Conservation (phyloP, 176 grass and related monocot genomes). For the Zoysia pacifica region DNA sequence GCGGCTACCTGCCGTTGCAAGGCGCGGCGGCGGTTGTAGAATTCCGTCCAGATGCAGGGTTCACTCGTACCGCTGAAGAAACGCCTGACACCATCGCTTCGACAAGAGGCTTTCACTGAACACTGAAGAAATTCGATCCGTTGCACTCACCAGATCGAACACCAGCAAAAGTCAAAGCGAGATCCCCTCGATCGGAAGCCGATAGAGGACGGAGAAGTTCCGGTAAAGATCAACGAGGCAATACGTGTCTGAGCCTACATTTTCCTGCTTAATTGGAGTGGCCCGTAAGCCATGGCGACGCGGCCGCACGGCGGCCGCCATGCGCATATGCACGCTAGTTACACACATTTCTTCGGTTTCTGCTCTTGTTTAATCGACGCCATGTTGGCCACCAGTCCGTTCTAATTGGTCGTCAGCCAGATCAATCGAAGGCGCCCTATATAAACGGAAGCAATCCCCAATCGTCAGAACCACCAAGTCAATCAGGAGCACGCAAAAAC, state of each 20-base stretch:
- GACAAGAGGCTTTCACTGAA: background rate
- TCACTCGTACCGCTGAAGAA: slow-evolving; percentile 7
- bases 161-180: background rate
- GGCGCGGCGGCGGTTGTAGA: background rate
- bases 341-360: background rate
- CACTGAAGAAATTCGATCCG: background rate
- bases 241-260: slow-evolving; percentile 24
- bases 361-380: background rate
- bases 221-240: background rate
- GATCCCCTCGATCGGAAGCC: background rate
- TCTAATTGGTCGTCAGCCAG: background rate
- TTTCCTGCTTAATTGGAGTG: slow-evolving; percentile 9
- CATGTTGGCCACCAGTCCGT: background rate
- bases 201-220: background rate
- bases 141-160: background rate
- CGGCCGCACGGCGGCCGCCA: background rate
- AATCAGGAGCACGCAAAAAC: background rate
- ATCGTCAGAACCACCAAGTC: background rate
- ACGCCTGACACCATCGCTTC: background rate
- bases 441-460: background rate
- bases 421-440: background rate
- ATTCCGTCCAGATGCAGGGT: slow-evolving; percentile 13
- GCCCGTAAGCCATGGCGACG: slow-evolving; percentile 23
- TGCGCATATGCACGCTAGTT: slow-evolving; percentile 8
- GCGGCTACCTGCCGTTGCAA: background rate